These are phyloP conservation scores for Aspergillus ibericus DNA, from an alignment of 2,329 filamentous ascomycete species.

Conservation along the genomic window DNA sequence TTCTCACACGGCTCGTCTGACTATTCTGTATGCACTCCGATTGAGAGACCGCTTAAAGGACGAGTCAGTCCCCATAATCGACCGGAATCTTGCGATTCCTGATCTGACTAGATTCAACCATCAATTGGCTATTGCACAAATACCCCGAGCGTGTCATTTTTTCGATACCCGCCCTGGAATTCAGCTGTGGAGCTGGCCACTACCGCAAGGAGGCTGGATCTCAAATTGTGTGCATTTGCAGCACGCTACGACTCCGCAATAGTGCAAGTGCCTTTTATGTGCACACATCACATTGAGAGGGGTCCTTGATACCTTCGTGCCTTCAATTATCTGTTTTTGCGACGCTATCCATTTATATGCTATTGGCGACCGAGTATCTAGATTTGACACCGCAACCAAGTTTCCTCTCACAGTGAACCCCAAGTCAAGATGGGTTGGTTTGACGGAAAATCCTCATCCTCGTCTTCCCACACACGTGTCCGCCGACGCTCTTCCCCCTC, in stretches of 20 bases:
- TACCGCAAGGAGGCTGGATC: constrained; percentile 19
- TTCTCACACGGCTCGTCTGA: background rate
- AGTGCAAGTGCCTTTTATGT: constrained; percentile 11
- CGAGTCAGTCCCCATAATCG: background rate
- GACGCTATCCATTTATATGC: background rate
- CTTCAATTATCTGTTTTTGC: background rate
- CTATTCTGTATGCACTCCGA: background rate
- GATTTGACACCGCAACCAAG: background rate
- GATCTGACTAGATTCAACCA: background rate
- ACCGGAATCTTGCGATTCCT: background rate
- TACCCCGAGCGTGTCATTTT: background rate
- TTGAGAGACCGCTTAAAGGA: too few species aligned
- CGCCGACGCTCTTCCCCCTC: constrained; percentile 43
- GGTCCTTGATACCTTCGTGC: background rate
- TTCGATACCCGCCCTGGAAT: constrained; percentile 3
- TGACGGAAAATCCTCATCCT: constrained; percentile 39
- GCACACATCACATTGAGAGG: constrained; percentile 6
- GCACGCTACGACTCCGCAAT: constrained; percentile 17
- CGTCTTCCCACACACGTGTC: constrained; percentile 27
- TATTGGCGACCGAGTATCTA: background rate
- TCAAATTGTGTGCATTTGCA: constrained; percentile 20
- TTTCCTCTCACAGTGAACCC: background rate
- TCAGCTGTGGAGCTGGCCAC: constrained; percentile 18
- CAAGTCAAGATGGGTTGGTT: constrained; percentile 49
- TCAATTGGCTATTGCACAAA: background rate